These are phyloP conservation scores for Pelargonium nanum DNA, from an alignment of 345 rosid species.

Conservation along the genomic window DNA sequence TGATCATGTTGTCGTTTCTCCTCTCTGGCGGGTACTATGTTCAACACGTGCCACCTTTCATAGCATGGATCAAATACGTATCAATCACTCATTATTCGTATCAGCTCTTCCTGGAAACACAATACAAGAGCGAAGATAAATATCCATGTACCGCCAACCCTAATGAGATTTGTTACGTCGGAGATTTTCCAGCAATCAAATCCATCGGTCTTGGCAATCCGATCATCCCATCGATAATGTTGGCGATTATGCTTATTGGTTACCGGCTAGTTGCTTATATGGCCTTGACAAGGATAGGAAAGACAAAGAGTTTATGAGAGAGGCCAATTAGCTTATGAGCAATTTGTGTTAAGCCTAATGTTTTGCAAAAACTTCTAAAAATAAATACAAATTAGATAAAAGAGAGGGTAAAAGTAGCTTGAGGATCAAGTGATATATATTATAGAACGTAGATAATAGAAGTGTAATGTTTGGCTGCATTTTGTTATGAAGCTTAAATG, in stretches of 20 bases:
- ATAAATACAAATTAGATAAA: too few relatives aligned
- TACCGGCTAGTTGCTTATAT: slow-evolving; percentile 40
- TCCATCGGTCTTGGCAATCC: slow-evolving; percentile 31
- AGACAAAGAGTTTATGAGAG: slow-evolving; percentile 3
- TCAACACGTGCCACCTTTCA: slow-evolving; percentile 36
- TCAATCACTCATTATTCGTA: slow-evolving; percentile 32
- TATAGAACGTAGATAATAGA: not conserved
- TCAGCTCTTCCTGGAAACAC: slow-evolving; percentile 37
- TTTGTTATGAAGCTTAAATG: too few relatives aligned
- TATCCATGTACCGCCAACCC: slow-evolving; percentile 17
- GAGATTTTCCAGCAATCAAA: slow-evolving; percentile 32
- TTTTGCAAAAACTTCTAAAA: not conserved
- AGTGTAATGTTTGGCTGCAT: too few relatives aligned
- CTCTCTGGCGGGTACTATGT: slow-evolving; percentile 45
- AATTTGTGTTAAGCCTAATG: not conserved
- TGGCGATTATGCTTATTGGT: slow-evolving; percentile 32
- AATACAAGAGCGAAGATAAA: slow-evolving; percentile 23
- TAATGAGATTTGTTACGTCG: slow-evolving; percentile 25
- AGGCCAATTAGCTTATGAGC: not conserved
- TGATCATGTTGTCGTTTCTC: slow-evolving; percentile 26
- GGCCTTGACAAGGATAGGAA: slow-evolving; percentile 36
- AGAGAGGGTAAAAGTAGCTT: not conserved
- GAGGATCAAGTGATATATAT: not conserved
- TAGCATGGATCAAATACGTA: slow-evolving; percentile 35
- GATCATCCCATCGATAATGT: slow-evolving; percentile 16